phyloP scores from a whole-genome alignment of 371 early-diverging fungal species.

The Mycotypha africana region DNA sequence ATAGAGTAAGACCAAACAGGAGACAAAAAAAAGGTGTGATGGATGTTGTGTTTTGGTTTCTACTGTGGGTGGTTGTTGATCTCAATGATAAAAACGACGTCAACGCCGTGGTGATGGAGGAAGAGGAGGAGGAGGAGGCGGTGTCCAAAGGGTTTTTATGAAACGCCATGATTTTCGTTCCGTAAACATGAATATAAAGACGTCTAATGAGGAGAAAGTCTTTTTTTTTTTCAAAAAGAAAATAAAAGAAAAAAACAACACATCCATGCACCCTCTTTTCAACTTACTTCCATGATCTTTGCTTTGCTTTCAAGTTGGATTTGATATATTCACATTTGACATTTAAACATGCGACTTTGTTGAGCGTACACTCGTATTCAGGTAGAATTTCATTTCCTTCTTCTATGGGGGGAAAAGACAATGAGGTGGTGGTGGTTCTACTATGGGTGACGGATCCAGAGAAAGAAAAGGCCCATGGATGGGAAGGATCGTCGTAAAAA shows the following conservation, averaged over 20 bases:
- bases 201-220: no score
- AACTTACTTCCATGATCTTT: slow-evolving; percentile 26
- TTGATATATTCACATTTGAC: slow-evolving; percentile 22
- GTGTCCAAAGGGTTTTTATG: slow-evolving; percentile 12
- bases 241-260: background rate
- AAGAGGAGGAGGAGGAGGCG: no score
- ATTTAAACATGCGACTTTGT: slow-evolving; percentile 6
- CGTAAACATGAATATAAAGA: slow-evolving; percentile 8
- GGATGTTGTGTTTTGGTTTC: no score
- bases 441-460: no score
- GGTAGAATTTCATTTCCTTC: slow-evolving; percentile 25
- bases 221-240: no score
- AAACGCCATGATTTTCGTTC: slow-evolving; percentile 15
- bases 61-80: no score
- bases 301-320: slow-evolving; percentile 10
- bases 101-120: no score
- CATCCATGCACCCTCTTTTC: background rate
- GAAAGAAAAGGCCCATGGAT: slow-evolving; percentile 25
- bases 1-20: slow-evolving; percentile 35
- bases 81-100: no score
- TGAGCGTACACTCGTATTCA: slow-evolving; percentile 19
- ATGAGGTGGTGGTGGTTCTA: slow-evolving; percentile 9
- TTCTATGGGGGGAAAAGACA: slow-evolving; percentile 19
- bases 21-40: no score
- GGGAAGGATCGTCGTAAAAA: slow-evolving; percentile 15